Evolutionary conservation across 257 asterid genomes (phyloP).

Genomic region (Solanum arcanum): DNA sequence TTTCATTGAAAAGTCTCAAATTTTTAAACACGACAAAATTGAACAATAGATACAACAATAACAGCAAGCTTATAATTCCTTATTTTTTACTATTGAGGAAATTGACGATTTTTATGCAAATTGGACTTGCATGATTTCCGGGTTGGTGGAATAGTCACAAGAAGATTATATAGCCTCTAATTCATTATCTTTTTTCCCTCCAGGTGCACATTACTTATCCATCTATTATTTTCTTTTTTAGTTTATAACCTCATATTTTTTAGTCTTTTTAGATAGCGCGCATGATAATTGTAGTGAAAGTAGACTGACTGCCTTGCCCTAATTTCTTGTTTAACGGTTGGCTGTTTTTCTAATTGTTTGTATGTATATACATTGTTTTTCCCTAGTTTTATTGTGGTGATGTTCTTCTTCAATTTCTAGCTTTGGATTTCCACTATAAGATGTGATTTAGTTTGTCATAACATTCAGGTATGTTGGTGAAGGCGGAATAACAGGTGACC

Average conservation of each 20-base stretch:
- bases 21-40: too few relatives aligned
- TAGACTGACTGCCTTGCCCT: not conserved
- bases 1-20: too few relatives aligned
- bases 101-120: too few relatives aligned
- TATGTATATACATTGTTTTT: not conserved
- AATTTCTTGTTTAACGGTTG: not conserved
- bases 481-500: slow-evolving; percentile 96
- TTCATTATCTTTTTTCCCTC: too few relatives aligned
- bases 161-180: too few relatives aligned
- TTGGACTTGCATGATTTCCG: too few relatives aligned
- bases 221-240: not conserved
- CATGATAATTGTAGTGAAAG: not conserved
- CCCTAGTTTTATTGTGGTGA: not conserved
- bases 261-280: not conserved
- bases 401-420: not conserved
- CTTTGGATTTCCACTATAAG: not conserved
- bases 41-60: too few relatives aligned
- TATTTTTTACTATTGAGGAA: too few relatives aligned
- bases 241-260: not conserved
- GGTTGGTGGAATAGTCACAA: too few relatives aligned
- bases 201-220: too few relatives aligned
- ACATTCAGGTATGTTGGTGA: slow-evolving; percentile 72
- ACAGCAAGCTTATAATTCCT: too few relatives aligned
- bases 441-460: slow-evolving; percentile 16
- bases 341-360: not conserved